phyloP scores from a whole-genome alignment of 176 grass and related monocot species.

The Oryza coarctata region DNA sequence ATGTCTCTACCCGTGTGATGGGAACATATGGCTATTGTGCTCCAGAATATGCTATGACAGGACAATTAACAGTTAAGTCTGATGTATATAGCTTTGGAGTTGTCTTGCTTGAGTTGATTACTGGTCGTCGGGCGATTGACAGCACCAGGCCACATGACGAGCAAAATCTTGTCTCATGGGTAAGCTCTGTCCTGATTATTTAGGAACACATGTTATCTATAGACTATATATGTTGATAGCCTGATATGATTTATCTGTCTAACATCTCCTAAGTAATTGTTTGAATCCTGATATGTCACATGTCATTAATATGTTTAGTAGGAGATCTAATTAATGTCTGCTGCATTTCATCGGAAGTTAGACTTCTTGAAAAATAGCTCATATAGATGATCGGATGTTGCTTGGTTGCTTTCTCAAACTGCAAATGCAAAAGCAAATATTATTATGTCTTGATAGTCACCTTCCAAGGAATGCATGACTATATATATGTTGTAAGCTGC shows the following conservation, averaged over 20 bases:
- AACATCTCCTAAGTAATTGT: neutral
- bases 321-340: neutral
- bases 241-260: neutral
- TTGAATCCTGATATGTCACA: neutral
- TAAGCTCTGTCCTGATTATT: constrained; percentile 36
- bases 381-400: neutral
- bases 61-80: constrained; percentile 71
- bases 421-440: neutral
- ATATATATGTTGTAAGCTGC: neutral
- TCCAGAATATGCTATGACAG: constrained; percentile 86
- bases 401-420: neutral
- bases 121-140: constrained; percentile 77
- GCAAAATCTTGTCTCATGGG: constrained; percentile 92
- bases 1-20: constrained; percentile 90
- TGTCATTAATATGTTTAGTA: neutral
- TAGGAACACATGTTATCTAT: neutral
- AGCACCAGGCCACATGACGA: constrained; percentile 67
- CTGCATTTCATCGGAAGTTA: neutral
- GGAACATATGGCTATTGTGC: constrained; percentile 91
- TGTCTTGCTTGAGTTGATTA: constrained; percentile 84
- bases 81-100: constrained; percentile 91
- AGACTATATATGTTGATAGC: neutral
- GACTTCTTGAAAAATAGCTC: neutral
- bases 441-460: neutral
- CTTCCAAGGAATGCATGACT: neutral